These are phyloP conservation scores for Sclerotinia borealis DNA, from an alignment of 2,329 filamentous ascomycete species.

Conservation along the genomic window DNA sequence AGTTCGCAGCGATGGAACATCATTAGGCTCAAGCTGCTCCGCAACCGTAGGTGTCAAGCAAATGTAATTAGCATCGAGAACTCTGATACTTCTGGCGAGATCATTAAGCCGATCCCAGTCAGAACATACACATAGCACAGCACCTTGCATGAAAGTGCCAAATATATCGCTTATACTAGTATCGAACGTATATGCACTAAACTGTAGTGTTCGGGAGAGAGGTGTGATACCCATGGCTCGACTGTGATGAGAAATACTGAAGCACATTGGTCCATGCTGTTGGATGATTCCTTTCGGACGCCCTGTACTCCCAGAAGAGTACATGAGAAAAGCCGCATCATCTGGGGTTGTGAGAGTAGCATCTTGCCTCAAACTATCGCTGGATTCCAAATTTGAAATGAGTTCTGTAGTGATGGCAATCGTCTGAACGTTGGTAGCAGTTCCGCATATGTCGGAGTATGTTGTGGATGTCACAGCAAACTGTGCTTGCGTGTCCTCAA, in stretches of 20 bases:
- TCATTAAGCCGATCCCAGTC: constrained; percentile 15
- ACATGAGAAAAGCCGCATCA: neutral
- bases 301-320: neutral
- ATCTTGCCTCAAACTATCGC: neutral
- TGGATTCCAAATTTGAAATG: neutral
- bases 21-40: constrained; percentile 16
- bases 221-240: neutral
- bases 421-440: neutral
- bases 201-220: constrained; percentile 6
- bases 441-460: neutral
- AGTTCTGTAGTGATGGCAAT: neutral
- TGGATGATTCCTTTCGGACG: neutral
- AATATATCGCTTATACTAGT: constrained; percentile 10
- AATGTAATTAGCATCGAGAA: constrained; percentile 19
- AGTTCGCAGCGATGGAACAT: constrained; percentile 20
- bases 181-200: constrained; percentile 14
- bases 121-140: neutral
- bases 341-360: neutral
- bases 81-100: constrained; percentile 27
- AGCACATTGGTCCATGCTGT: neutral
- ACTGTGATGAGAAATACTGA: neutral
- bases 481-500: neutral
- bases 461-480: neutral
- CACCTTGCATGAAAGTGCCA: constrained; percentile 28
- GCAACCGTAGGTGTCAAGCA: constrained; percentile 28